phyloP scores from a whole-genome alignment of 129 eudicot species.

The Flaveria bidentis region DNA sequence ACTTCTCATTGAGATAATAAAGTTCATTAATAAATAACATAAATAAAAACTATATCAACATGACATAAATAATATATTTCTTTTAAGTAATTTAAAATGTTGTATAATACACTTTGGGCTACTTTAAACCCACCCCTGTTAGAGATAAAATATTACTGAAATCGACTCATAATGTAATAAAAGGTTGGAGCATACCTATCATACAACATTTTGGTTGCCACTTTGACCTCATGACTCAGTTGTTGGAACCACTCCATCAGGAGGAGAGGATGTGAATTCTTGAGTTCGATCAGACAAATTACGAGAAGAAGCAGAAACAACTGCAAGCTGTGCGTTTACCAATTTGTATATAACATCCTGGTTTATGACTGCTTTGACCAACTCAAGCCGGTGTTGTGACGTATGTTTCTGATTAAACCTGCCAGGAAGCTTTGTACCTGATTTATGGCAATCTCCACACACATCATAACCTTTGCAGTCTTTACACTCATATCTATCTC shows the following conservation, averaged over 20 bases:
- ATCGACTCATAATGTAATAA: background rate
- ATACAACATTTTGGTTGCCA: conserved; percentile 27
- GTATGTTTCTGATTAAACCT: conserved; percentile 81
- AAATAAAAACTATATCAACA: no score
- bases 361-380: conserved; percentile 36
- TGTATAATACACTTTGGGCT: no score
- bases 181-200: conserved; percentile 1
- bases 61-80: no score
- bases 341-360: conserved; percentile 38
- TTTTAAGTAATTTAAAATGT: no score
- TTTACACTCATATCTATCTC: conserved; percentile 70
- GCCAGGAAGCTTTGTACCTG: conserved; percentile 68
- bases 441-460: conserved; percentile 66
- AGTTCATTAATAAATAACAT: no score
- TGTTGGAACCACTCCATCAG: conserved; percentile 19
- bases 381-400: conserved; percentile 59
- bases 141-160: no score
- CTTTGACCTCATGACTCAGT: conserved; percentile 30
- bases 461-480: conserved; percentile 73
- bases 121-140: no score
- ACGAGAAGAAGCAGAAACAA: conserved; percentile 39
- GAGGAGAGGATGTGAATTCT: conserved; percentile 26
- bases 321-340: conserved; percentile 45
- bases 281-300: conserved; percentile 15
- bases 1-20: no score